Evolutionary conservation across 805 yeast genomes (phyloP), one percentile per base, ranked within the genome.

Genomic region (Saturnispora dispora): DNA sequence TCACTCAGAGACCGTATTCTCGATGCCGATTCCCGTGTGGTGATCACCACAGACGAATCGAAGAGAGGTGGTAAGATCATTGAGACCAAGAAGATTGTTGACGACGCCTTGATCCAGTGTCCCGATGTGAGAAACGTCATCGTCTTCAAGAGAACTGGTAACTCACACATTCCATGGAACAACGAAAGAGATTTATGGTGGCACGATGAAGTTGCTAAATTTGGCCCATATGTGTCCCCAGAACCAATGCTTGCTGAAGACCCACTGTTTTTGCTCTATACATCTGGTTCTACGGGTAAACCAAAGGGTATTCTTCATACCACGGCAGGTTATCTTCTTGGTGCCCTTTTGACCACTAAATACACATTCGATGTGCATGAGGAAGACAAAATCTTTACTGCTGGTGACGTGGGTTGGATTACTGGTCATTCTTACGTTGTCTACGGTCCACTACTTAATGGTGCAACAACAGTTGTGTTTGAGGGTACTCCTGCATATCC

Each of bases 371-470:
- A 86, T 67, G 74, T 84, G 40, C 89, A 85, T 61, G 75, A 77
- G 41, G 82, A 83, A 53, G 95, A 86, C 64, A 72, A 80, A 13
- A 73, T 86, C 52, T 86, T 86, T 75, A 85, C 93, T 17, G 93
- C 95, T 30, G 95, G 93, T 64, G 95, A 86, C 70, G 84, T 86
- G 50, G 95, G 95, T 62, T 86, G 95, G 95, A 84, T 86, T 62
- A 86, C 95, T 6, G 95, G 95, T 53, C 95, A 86, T 70, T 77
- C 93, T 10, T 86, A 86, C 61, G 89, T 81, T 18, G 78, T 85
- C 46, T 86, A 86, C 65, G 95, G 95, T 52, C 95, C 95, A 37
- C 73, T 86, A 63, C 66, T 77, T 30, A 74, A 77, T 59, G 95
- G 95, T 65, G 81, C 85, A 52, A 81, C 95, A 32, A 81, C 93